A percentile compares a stretch with the other conserved stretches of the same genome.
Evolutionary conservation across 768 basidiomycete species (phyloP).

Genomic region (Lactarius sp.): DNA sequence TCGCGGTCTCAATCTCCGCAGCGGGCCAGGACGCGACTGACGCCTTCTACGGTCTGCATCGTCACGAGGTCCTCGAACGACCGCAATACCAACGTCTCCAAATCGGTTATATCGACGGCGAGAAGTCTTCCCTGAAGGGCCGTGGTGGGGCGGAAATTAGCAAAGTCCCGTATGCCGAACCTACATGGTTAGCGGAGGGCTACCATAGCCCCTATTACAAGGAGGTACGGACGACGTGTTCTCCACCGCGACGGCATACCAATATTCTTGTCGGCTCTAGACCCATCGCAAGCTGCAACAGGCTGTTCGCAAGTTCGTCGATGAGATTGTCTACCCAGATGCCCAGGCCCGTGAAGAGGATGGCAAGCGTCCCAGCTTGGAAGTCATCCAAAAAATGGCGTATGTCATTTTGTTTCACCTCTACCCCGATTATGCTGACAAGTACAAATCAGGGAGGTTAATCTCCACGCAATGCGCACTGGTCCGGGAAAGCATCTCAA

Average conservation of each 20-base stretch:
- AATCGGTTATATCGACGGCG: slow-evolving; percentile 67
- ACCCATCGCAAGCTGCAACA: slow-evolving; percentile 57
- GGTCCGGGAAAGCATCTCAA: slow-evolving; percentile 87
- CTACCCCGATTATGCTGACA: background rate
- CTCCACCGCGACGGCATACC: background rate
- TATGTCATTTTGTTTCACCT: slow-evolving; percentile 30
- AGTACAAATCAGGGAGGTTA: slow-evolving; percentile 44
- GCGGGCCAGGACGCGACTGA: slow-evolving; percentile 87
- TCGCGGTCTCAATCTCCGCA: slow-evolving; percentile 26
- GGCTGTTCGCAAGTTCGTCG: slow-evolving; percentile 60
- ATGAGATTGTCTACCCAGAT: slow-evolving; percentile 54
- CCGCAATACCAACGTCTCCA: slow-evolving; percentile 70
- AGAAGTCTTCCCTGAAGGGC: slow-evolving; percentile 48
- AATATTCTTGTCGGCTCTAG: slow-evolving; percentile 33
- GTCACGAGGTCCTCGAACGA: slow-evolving; percentile 72
- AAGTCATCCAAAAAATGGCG: slow-evolving; percentile 81
- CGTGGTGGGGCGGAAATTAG: slow-evolving; percentile 56
- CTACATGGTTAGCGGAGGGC: slow-evolving; percentile 69
- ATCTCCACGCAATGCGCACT: slow-evolving; percentile 86
- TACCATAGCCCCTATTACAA: slow-evolving; percentile 76
- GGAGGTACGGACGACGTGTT: slow-evolving; percentile 42
- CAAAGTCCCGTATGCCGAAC: slow-evolving; percentile 82
- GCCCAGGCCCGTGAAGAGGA: slow-evolving; percentile 69
- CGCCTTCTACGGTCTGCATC: slow-evolving; percentile 84
- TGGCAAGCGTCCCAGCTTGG: slow-evolving; percentile 80